Evolutionary conservation across 2,329 filamentous ascomycete genomes (phyloP).

Genomic region (Thelonectria discophora): DNA sequence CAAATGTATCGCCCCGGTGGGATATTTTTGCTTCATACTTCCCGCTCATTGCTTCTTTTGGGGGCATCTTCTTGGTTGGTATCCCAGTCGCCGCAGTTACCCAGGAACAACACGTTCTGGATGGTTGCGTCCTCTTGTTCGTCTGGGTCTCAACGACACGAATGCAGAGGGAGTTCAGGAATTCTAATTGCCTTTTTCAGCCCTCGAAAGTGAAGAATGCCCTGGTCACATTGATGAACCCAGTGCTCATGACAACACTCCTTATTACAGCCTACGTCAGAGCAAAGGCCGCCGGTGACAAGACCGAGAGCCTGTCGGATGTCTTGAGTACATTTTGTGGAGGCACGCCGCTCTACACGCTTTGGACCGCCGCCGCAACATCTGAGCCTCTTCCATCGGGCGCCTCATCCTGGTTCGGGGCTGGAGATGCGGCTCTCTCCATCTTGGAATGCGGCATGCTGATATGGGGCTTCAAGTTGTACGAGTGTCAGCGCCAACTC

Average conservation of each 20-base stretch:
- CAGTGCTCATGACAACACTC: slow-evolving; percentile 58
- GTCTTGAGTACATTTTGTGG: slow-evolving; percentile 46
- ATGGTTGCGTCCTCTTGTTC: slow-evolving; percentile 58
- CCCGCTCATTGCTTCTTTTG: slow-evolving; percentile 42
- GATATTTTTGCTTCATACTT: slow-evolving; percentile 37
- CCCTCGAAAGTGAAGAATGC: slow-evolving; percentile 40
- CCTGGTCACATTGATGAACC: slow-evolving; percentile 55
- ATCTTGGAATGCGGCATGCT: slow-evolving; percentile 62
- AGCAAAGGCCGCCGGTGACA: slow-evolving; percentile 48
- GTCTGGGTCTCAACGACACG: slow-evolving; percentile 57
- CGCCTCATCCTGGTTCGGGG: slow-evolving; percentile 50
- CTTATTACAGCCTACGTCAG: slow-evolving; percentile 55
- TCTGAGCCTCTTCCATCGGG: slow-evolving; percentile 24
- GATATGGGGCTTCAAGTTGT: slow-evolving; percentile 63
- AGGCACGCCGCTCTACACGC: slow-evolving; percentile 46
- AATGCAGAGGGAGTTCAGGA: slow-evolving; percentile 50
- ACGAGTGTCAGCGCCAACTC: slow-evolving; percentile 58
- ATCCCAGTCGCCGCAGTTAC: slow-evolving; percentile 50
- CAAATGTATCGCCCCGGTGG: slow-evolving; percentile 20
- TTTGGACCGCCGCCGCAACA: slow-evolving; percentile 45
- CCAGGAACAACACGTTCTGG: slow-evolving; percentile 52
- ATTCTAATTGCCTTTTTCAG: background rate
- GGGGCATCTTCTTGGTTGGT: slow-evolving; percentile 49
- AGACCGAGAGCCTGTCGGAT: slow-evolving; percentile 41
- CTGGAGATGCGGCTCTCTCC: slow-evolving; percentile 58